Evolutionary conservation across 2,329 filamentous ascomycete species (phyloP).

Genomic region (Stachybotrys echinatus): DNA sequence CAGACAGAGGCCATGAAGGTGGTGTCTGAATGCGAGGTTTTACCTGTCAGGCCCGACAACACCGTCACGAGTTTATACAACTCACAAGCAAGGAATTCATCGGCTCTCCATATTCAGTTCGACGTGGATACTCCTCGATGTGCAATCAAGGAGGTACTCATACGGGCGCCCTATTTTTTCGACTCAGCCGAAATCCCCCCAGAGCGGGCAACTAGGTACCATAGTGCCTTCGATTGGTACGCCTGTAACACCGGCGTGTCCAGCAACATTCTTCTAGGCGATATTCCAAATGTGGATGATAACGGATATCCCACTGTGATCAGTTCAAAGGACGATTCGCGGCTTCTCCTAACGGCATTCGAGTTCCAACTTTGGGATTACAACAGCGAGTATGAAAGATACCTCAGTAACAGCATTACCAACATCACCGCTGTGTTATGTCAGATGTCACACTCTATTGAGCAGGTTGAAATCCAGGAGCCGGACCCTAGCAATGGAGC

Average conservation of each 20-base stretch:
- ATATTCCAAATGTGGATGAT: neutral
- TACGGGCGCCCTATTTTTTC: too few species aligned
- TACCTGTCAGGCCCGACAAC: conserved; percentile 8
- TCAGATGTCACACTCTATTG: conserved; percentile 12
- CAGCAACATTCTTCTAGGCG: neutral
- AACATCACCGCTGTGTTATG: conserved; percentile 13
- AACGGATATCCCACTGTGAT: neutral
- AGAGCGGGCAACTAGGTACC: neutral
- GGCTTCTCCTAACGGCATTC: conserved; percentile 3
- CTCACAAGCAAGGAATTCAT: conserved; percentile 10
- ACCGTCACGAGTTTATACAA: neutral
- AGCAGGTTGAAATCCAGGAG: conserved; percentile 7
- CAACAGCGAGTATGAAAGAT: conserved; percentile 5
- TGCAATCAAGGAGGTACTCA: conserved; percentile 9
- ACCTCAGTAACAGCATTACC: conserved; percentile 7
- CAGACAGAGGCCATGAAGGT: conserved; percentile 14
- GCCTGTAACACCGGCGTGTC: conserved; percentile 4
- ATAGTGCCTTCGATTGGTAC: neutral
- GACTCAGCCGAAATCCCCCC: too few species aligned
- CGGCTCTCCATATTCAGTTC: conserved; percentile 12
- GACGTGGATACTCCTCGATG: conserved; percentile 16
- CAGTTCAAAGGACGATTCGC: neutral
- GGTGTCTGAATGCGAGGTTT: conserved; percentile 15
- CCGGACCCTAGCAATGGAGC: conserved; percentile 8
- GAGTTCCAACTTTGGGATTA: conserved; percentile 13